Conservation (phyloP, 1,284 basidiomycete genomes). For the Puccinia sorghi region DNA sequence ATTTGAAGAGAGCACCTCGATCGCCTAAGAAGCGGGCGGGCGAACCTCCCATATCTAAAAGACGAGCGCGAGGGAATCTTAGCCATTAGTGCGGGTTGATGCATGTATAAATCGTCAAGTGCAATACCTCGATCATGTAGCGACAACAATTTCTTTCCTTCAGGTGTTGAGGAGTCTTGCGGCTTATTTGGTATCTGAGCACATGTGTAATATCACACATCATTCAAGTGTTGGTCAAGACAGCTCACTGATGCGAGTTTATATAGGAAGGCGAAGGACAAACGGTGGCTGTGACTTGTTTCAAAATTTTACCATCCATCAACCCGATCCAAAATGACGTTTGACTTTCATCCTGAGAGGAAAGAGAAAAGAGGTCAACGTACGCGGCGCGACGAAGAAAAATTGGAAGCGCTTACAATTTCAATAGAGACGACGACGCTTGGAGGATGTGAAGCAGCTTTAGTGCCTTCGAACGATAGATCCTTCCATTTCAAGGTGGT, state of each 20-base stretch:
- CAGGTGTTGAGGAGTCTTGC: neutral
- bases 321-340: conserved; percentile 11
- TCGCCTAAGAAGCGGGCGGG: conserved; percentile 82
- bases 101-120: neutral
- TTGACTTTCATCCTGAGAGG: conserved; percentile 8
- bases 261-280: neutral
- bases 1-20: conserved; percentile 88
- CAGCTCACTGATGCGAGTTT: neutral
- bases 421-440: neutral
- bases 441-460: neutral
- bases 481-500: conserved; percentile 7
- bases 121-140: conserved; percentile 42
- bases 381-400: neutral
- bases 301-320: conserved; percentile 34
- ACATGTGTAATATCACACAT: neutral
- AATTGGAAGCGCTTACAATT: neutral
- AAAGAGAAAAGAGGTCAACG: conserved; percentile 1
- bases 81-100: neutral
- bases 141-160: conserved; percentile 27
- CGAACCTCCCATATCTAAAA: conserved; percentile 58
- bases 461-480: conserved; percentile 1
- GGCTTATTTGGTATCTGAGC: neutral
- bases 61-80: neutral
- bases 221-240: conserved; percentile 6
- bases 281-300: conserved; percentile 3